Conservation (phyloP, 202 grass and related monocot species). For the Schoenoplectus triqueter region DNA sequence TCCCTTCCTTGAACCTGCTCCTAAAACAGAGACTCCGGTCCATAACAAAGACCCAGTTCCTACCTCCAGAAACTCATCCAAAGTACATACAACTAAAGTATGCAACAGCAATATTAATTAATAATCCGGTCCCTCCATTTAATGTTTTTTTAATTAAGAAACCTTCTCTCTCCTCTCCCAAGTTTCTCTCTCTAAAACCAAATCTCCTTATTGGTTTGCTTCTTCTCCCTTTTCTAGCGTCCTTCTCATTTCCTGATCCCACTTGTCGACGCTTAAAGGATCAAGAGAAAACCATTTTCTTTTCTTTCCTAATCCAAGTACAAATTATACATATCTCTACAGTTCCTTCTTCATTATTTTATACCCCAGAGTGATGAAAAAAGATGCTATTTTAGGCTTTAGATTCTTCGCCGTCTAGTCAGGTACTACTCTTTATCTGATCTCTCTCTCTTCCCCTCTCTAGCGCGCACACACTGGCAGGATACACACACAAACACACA, state of each 20-base stretch:
- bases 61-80: not conserved
- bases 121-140: not conserved
- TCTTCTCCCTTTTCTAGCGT: not conserved
- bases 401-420: slow-evolving; percentile 24
- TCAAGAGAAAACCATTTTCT: slow-evolving; percentile 15
- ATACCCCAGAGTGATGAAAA: slow-evolving; percentile 1
- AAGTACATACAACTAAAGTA: slow-evolving; percentile 29
- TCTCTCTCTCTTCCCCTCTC: not conserved
- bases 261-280: slow-evolving; percentile 21
- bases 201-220: slow-evolving; percentile 26
- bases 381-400: slow-evolving; percentile 23
- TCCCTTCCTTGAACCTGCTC: no score
- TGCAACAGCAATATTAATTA: not conserved
- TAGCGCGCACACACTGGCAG: not conserved
- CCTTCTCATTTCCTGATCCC: slow-evolving; percentile 28
- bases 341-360: slow-evolving; percentile 22
- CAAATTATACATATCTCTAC: slow-evolving; percentile 11
- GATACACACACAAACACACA: not conserved
- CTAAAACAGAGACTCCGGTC: slow-evolving; percentile 18
- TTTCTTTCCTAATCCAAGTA: slow-evolving; percentile 34
- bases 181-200: slow-evolving; percentile 24
- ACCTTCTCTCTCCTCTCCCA: slow-evolving; percentile 25
- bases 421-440: slow-evolving; percentile 25
- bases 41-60: not conserved
- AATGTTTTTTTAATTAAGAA: slow-evolving; percentile 33